Evolutionary conservation across 768 basidiomycete genomes (phyloP).

Genomic region (Gymnopilus dilepis): DNA sequence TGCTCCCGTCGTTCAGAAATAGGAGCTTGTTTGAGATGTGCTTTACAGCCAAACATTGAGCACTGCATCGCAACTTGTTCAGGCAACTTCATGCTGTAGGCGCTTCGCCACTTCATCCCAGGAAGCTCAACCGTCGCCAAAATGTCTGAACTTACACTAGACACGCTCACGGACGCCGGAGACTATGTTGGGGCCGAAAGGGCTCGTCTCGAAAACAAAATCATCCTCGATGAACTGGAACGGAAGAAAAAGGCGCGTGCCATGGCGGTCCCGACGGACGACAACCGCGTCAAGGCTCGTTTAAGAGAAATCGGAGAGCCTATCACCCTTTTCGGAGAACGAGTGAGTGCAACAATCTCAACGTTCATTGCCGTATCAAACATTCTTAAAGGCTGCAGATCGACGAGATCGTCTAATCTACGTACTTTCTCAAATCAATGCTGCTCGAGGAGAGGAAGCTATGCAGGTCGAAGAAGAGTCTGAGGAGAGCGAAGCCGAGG

Average conservation of each 20-base stretch:
- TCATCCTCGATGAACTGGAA: constrained; percentile 94
- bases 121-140: no score
- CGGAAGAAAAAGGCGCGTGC: constrained; percentile 93
- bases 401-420: constrained; percentile 94
- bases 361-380: constrained; percentile 16
- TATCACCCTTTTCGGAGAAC: constrained; percentile 96
- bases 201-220: constrained; percentile 80
- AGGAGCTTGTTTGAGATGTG: constrained; percentile 1
- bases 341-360: constrained; percentile 60
- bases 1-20: constrained; percentile 2
- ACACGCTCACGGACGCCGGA: constrained; percentile 80
- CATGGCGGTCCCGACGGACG: constrained; percentile 97
- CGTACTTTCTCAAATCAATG: constrained; percentile 92
- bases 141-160: constrained; percentile 80
- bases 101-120: not conserved
- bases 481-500: constrained; percentile 79
- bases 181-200: constrained; percentile 76
- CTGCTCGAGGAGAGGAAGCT: constrained; percentile 81
- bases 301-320: constrained; percentile 95
- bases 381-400: constrained; percentile 79
- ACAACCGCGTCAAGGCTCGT: constrained; percentile 87
- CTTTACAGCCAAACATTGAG: not conserved
- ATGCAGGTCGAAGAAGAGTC: constrained; percentile 77
- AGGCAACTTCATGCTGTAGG: not conserved
- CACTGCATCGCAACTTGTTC: not conserved